These are phyloP conservation scores for Gillenia trifoliata DNA, from an alignment of 306 rosid species.

Conservation along the genomic window DNA sequence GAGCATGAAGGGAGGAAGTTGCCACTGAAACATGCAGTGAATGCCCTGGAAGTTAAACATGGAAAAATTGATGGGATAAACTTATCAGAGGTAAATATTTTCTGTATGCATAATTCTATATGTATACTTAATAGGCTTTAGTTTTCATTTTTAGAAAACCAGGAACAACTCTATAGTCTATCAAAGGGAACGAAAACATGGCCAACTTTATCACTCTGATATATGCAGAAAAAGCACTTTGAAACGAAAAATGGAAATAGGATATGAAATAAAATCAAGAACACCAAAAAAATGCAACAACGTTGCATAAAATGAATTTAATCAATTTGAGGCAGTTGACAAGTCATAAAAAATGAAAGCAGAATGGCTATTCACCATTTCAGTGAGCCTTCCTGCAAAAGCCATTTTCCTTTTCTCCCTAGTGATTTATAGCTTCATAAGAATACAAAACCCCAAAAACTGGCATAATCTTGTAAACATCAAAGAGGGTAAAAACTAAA, in stretches of 20 bases:
- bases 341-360: too few relatives aligned
- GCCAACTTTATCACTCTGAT: neutral
- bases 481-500: too few relatives aligned
- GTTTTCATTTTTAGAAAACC: neutral
- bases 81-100: constrained; percentile 22
- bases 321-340: too few relatives aligned
- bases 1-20: constrained; percentile 25
- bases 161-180: neutral
- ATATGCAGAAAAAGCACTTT: neutral
- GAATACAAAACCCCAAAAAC: too few relatives aligned
- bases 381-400: too few relatives aligned
- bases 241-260: neutral
- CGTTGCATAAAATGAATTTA: too few relatives aligned
- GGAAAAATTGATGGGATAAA: constrained; percentile 18
- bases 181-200: neutral
- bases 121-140: neutral
- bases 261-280: too few relatives aligned
- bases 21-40: constrained; percentile 4
- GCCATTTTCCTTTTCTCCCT: too few relatives aligned
- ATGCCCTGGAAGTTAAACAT: constrained; percentile 18
- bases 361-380: too few relatives aligned
- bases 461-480: too few relatives aligned
- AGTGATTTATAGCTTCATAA: too few relatives aligned
- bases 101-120: neutral
- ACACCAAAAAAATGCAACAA: too few relatives aligned